phyloP scores from a whole-genome alignment of 2,329 filamentous ascomycete genomes.

The Rosellinia necatrix region DNA sequence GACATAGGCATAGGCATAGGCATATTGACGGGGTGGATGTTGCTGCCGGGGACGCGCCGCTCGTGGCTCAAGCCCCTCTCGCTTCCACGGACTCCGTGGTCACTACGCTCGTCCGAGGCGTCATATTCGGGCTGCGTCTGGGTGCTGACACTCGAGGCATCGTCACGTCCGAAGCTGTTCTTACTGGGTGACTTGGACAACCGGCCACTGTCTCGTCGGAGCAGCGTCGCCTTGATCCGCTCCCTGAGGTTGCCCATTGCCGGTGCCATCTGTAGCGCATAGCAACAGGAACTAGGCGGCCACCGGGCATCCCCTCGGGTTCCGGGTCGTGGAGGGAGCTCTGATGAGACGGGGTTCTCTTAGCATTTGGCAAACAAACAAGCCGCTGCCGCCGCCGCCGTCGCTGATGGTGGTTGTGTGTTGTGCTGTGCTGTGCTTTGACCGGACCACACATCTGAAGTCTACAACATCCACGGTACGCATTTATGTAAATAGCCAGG shows the following conservation, averaged over 20 bases:
- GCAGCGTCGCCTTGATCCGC: conserved; percentile 53
- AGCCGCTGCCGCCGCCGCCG: too few species aligned
- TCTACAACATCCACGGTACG: too few species aligned
- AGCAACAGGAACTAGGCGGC: conserved; percentile 1
- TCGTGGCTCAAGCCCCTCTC: conserved; percentile 20
- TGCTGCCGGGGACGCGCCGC: background rate
- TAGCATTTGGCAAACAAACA: too few species aligned
- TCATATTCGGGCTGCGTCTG: conserved; percentile 36
- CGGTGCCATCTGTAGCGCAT: conserved; percentile 11
- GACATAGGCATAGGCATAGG: background rate
- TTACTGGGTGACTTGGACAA: conserved; percentile 44
- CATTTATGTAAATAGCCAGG: too few species aligned
- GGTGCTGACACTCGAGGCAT: conserved; percentile 35
- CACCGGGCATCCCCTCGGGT: too few species aligned
- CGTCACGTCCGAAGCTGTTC: conserved; percentile 34
- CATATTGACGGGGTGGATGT: background rate
- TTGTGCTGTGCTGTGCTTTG: too few species aligned
- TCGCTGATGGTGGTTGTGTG: too few species aligned
- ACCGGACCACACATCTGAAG: too few species aligned
- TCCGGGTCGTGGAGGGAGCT: background rate
- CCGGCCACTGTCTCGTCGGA: conserved; percentile 48
- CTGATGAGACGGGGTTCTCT: background rate
- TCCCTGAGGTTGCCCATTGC: conserved; percentile 53
- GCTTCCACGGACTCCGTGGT: conserved; percentile 21
- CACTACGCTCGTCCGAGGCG: conserved; percentile 34